These are phyloP conservation scores for Sclerotinia spermophila DNA, from an alignment of 2,329 filamentous ascomycete species.

Conservation along the genomic window DNA sequence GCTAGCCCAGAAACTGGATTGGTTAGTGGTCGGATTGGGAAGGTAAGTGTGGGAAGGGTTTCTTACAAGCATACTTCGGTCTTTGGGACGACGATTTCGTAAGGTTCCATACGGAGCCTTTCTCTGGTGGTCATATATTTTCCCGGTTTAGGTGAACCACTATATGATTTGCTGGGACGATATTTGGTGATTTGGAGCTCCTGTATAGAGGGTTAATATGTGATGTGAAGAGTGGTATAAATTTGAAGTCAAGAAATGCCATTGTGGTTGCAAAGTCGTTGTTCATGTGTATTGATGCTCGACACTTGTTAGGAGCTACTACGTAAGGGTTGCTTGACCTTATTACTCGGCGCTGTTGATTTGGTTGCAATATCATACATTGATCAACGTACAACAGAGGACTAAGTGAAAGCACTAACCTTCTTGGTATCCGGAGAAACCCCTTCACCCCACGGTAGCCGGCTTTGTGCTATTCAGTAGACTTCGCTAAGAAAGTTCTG, in stretches of 20 bases:
- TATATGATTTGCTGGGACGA: neutral
- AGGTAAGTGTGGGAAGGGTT: neutral
- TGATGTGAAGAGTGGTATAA: neutral
- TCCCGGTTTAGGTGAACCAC: neutral
- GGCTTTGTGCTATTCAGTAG: neutral
- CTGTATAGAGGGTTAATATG: neutral
- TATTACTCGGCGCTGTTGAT: neutral
- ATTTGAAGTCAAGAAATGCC: neutral
- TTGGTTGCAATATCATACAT: neutral
- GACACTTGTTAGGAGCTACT: neutral
- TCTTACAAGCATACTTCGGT: constrained; percentile 29
- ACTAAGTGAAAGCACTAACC: neutral
- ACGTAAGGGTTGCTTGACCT: neutral
- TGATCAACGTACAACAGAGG: neutral
- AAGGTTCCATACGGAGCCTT: constrained; percentile 16
- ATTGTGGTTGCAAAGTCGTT: neutral
- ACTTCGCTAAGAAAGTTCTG: neutral
- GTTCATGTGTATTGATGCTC: too few species aligned
- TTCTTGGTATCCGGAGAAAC: neutral
- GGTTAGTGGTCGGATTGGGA: neutral
- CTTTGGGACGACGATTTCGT: constrained; percentile 22
- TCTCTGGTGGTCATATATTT: neutral
- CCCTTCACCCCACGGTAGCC: neutral
- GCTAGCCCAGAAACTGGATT: constrained; percentile 23
- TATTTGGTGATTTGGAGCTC: neutral